Percentiles rank a stretch among this genome's conserved stretches.
Evolutionary conservation across 345 rosid genomes (phyloP).

Genomic region (Citrus unshiu): DNA sequence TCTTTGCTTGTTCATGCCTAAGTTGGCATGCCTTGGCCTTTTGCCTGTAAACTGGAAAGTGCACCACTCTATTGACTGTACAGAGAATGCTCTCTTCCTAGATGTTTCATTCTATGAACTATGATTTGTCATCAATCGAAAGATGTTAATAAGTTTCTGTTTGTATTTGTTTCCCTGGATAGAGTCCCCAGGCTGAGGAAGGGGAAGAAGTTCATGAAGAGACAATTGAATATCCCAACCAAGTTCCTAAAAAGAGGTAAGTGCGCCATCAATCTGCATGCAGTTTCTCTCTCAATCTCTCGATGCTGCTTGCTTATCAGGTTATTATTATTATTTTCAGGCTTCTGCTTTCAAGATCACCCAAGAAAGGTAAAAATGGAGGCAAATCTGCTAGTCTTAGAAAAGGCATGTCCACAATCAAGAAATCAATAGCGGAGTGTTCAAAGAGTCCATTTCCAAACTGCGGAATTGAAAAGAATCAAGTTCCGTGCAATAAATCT

Average conservation of each 20-base stretch:
- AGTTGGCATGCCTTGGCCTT: neutral
- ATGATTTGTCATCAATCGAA: neutral
- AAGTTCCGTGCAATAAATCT: conserved; percentile 2
- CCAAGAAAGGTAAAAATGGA: conserved; percentile 40
- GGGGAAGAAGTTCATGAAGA: conserved; percentile 29
- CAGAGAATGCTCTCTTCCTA: neutral
- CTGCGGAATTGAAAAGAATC: neutral
- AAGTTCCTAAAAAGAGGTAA: conserved; percentile 44
- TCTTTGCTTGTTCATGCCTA: neutral
- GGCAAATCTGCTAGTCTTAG: conserved; percentile 40
- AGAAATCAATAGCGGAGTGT: conserved; percentile 30
- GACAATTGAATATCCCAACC: conserved; percentile 26
- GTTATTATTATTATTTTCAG: neutral
- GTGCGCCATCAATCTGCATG: conserved; percentile 16
- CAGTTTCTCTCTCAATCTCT: neutral
- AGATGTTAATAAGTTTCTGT: conserved; percentile 8
- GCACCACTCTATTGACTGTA: neutral
- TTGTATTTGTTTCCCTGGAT: conserved; percentile 17
- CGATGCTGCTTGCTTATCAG: neutral
- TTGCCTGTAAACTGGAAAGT: neutral
- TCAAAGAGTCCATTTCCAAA: conserved; percentile 8
- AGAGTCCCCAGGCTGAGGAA: conserved; percentile 21
- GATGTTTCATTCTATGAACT: neutral
- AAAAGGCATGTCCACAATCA: conserved; percentile 34
- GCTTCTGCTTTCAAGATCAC: conserved; percentile 35